Evolutionary conservation across 2,329 filamentous ascomycete species (phyloP).

Genomic region (Elsinoe batatas): DNA sequence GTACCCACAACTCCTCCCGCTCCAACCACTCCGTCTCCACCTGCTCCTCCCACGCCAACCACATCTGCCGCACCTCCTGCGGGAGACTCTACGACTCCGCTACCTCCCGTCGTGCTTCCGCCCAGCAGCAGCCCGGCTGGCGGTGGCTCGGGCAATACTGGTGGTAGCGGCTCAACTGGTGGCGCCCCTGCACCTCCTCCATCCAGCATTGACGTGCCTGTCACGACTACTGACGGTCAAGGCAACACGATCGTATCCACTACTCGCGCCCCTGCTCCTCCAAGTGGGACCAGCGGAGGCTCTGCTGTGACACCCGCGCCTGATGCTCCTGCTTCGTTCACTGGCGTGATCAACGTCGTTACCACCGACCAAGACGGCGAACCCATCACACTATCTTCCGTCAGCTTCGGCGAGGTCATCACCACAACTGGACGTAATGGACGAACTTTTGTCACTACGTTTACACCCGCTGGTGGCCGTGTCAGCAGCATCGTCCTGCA

Average conservation of each 20-base stretch:
- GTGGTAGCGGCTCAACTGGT: slow-evolving; percentile 29
- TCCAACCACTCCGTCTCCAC: neutral
- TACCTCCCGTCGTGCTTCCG: slow-evolving; percentile 30
- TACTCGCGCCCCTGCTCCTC: slow-evolving; percentile 27
- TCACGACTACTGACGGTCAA: slow-evolving; percentile 25
- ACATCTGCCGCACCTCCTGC: slow-evolving; percentile 12
- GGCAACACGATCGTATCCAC: slow-evolving; percentile 26
- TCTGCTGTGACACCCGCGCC: slow-evolving; percentile 31
- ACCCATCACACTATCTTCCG: slow-evolving; percentile 27
- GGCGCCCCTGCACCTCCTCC: slow-evolving; percentile 17
- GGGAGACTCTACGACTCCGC: slow-evolving; percentile 10
- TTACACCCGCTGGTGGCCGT: slow-evolving; percentile 34
- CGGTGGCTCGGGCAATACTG: slow-evolving; percentile 22
- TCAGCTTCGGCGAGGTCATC: slow-evolving; percentile 30
- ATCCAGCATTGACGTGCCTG: slow-evolving; percentile 22
- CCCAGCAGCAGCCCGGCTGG: slow-evolving; percentile 32
- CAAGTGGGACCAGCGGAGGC: slow-evolving; percentile 17
- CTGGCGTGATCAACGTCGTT: slow-evolving; percentile 24
- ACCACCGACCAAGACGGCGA: slow-evolving; percentile 33
- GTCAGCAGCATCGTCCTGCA: slow-evolving; percentile 32
- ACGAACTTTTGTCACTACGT: slow-evolving; percentile 36
- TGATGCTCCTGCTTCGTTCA: slow-evolving; percentile 29
- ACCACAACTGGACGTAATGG: slow-evolving; percentile 35
- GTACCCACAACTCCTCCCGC: slow-evolving; percentile 6
- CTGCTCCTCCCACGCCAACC: neutral